These are phyloP conservation scores for Pseudopyricularia cyperi DNA, from an alignment of 2,329 filamentous ascomycete species.

Conservation along the genomic window DNA sequence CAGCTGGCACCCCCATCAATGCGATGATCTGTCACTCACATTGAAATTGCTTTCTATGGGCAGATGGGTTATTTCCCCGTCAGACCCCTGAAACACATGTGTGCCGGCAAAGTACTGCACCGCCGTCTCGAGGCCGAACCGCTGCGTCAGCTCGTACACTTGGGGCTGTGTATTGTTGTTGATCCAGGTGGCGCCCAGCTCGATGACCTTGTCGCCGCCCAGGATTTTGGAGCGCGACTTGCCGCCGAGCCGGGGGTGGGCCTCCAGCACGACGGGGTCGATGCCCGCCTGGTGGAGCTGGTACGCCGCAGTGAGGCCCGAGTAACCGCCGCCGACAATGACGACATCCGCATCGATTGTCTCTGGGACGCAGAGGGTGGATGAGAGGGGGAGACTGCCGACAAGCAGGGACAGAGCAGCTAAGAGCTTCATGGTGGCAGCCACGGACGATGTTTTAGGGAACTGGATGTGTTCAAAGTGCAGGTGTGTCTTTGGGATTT, in stretches of 20 bases:
- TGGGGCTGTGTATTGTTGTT: not conserved
- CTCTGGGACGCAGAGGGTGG: not conserved
- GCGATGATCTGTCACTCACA: not conserved
- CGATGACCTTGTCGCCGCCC: not conserved
- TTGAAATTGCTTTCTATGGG: not conserved
- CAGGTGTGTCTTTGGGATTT: too few relatives aligned
- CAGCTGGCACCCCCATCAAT: not conserved
- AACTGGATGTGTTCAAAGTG: too few relatives aligned
- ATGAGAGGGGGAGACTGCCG: not conserved
- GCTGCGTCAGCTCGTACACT: not conserved
- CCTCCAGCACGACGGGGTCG: not conserved
- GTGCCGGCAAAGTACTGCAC: not conserved
- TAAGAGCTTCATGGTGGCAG: not conserved
- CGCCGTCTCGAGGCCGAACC: not conserved
- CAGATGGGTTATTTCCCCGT: not conserved
- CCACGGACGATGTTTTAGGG: too few relatives aligned
- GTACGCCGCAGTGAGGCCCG: not conserved
- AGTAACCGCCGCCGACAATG: not conserved
- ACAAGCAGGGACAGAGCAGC: not conserved
- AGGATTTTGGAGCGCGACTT: not conserved
- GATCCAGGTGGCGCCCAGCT: constrained; percentile 1
- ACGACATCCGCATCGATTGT: not conserved
- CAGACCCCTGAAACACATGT: not conserved
- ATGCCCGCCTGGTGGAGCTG: not conserved
- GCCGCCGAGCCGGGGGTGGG: not conserved